Evolutionary conservation across 108 stramenopile genomes (phyloP).

Genomic region (Heterococcus sp.): DNA sequence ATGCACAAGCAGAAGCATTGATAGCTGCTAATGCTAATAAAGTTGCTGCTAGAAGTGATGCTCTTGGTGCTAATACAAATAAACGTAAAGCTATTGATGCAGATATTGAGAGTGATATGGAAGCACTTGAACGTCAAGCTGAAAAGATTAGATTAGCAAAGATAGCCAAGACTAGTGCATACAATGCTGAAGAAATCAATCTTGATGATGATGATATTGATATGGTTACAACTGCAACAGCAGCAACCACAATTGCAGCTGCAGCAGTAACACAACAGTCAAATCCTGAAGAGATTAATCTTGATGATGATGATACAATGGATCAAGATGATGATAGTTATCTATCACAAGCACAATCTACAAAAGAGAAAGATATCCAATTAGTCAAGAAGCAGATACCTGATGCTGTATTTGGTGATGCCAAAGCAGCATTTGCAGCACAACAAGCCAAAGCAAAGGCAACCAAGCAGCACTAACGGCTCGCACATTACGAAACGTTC

Average conservation of each 20-base stretch:
- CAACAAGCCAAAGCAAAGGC: constrained; percentile 7
- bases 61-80: neutral
- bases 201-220: constrained; percentile 18
- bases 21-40: constrained; percentile 59
- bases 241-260: neutral
- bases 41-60: constrained; percentile 26
- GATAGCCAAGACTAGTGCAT: constrained; percentile 2
- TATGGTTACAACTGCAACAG: neutral
- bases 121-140: constrained; percentile 78
- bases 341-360: no score
- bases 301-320: neutral
- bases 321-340: neutral
- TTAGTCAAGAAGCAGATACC: constrained; percentile 9
- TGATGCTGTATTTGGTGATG: constrained; percentile 19
- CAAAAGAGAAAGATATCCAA: neutral
- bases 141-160: constrained; percentile 28
- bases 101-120: constrained; percentile 66
- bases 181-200: constrained; percentile 36
- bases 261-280: neutral
- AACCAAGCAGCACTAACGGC: neutral
- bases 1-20: constrained; percentile 78
- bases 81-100: constrained; percentile 45
- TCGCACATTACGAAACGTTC: neutral
- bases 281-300: constrained; percentile 1
- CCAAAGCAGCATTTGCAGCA: constrained; percentile 16